Evolutionary conservation across 139 green algal species (phyloP), one percentile per base, ranked within the genome.

Genomic region (Desmodesmus armatus): DNA sequence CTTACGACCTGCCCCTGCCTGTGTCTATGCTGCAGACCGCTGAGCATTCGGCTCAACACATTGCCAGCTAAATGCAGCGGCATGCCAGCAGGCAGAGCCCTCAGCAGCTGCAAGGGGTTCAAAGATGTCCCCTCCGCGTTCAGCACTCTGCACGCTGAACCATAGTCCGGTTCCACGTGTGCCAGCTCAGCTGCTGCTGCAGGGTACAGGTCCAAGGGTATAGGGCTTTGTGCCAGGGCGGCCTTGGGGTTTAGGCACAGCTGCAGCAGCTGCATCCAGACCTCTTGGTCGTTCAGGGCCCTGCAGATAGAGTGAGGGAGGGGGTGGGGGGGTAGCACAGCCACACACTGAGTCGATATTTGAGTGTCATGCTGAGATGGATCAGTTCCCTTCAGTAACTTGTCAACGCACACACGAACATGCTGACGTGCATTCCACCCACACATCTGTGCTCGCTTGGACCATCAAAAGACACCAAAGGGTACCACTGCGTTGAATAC

Each of bases 231-330:
- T 5, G 60, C 13, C 60, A 33, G 60, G 60, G 25, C 7, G 60
- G 62, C n/a, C 43, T 27, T 31, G 40, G 91, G 93, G 53, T 85
- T 87, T 41, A 97, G 89, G 76, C 97, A 87, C 51, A 96, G 88
- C 43, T 93, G 88, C 83, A 96, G 71, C 74, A 95, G 88, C 62
- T 86, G 39, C 31, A 96, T 84, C 65, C 88, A 89, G 27, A 71
- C 78, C 44, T 93, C 85, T 31, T 86, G 53, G 9, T 60, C 71
- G 33, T 65, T 65, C 29, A 85, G 65, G 4, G 79, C 35, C n/a
- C 79, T 65, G n/a, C n/a, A n/a, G n/a, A n/a, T n/a, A n/a, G n/a
- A n/a, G n/a, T n/a, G n/a, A n/a, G n/a, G n/a, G n/a, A n/a, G n/a
- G n/a, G n/a, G n/a, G n/a, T n/a, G n/a, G n/a, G n/a, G n/a, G n/a